These are phyloP conservation scores for Fraxinus albicans DNA, from an alignment of 305 asterid species.

Conservation along the genomic window DNA sequence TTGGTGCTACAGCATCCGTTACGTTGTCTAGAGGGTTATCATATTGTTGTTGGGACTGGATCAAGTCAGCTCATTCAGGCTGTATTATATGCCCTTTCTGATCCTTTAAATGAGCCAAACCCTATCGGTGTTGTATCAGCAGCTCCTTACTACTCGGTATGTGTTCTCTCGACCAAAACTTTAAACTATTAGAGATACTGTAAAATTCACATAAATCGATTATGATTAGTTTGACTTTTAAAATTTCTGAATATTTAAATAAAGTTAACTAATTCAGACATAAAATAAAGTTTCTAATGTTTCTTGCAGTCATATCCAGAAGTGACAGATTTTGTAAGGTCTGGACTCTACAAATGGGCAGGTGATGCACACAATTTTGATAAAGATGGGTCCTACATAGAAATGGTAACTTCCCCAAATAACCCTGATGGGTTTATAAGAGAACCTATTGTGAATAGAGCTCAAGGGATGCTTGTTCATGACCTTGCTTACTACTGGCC, in stretches of 20 bases:
- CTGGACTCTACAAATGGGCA: slow-evolving; percentile 56
- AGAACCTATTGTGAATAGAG: slow-evolving; percentile 51
- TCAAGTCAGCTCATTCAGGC: slow-evolving; percentile 83
- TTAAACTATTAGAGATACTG: not conserved
- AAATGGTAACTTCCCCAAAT: slow-evolving; percentile 69
- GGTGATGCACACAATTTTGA: slow-evolving; percentile 57
- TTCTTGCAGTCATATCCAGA: slow-evolving; percentile 60
- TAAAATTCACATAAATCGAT: not conserved
- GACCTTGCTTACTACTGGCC: slow-evolving; percentile 97
- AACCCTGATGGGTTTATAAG: slow-evolving; percentile 59
- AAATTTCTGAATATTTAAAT: not conserved
- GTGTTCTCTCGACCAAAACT: not conserved
- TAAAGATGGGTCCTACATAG: slow-evolving; percentile 57
- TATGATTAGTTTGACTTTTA: slow-evolving; percentile 11
- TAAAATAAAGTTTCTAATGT: not conserved
- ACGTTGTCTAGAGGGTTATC: slow-evolving; percentile 41
- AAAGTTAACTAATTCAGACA: slow-evolving; percentile 23
- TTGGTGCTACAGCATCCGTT: too few species aligned
- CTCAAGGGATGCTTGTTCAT: slow-evolving; percentile 45
- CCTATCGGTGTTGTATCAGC: slow-evolving; percentile 64
- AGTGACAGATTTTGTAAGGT: slow-evolving; percentile 40
- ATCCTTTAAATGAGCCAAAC: slow-evolving; percentile 28
- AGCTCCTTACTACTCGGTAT: slow-evolving; percentile 68
- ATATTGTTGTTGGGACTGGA: slow-evolving; percentile 66
- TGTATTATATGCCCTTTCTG: slow-evolving; percentile 56